Conservation (phyloP, 768 basidiomycete species). For the Glaciozyma antarctica region DNA sequence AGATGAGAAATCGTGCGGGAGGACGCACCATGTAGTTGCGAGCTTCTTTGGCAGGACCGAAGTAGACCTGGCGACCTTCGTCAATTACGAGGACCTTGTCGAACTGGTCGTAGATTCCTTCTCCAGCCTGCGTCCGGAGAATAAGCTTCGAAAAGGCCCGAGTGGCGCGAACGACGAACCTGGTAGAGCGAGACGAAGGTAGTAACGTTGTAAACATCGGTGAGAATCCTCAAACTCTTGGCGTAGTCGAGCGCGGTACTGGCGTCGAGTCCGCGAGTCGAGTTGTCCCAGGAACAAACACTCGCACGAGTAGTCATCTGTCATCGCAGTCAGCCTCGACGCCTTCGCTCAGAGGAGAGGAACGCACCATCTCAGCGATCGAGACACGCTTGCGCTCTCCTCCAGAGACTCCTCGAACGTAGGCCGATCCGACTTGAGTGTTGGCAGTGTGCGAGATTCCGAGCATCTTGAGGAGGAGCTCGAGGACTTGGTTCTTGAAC, state of each 20-base stretch:
- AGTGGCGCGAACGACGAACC: conserved; percentile 1
- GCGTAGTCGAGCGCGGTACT: conserved; percentile 79
- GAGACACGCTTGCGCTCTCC: conserved; percentile 40
- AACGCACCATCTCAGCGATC: conserved; percentile 34
- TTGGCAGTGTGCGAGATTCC: conserved; percentile 61
- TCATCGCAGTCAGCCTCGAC: conserved; percentile 15
- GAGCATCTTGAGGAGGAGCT: conserved; percentile 48
- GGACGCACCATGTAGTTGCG: conserved; percentile 45
- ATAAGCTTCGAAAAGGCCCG: conserved; percentile 44
- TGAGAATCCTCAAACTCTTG: conserved; percentile 65
- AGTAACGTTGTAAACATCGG: conserved; percentile 54
- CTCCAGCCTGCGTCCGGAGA: conserved; percentile 41
- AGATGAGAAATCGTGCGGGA: no score
- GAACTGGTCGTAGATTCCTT: conserved; percentile 51
- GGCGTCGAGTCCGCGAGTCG: conserved; percentile 58
- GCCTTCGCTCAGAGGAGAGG: not conserved
- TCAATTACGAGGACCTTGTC: conserved; percentile 76
- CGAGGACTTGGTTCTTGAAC: conserved; percentile 36
- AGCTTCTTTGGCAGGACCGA: conserved; percentile 57
- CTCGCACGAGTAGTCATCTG: conserved; percentile 34
- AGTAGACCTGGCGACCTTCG: conserved; percentile 65
- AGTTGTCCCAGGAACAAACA: conserved; percentile 47
- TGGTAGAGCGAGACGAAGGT: conserved; percentile 45
- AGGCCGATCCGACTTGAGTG: conserved; percentile 66
- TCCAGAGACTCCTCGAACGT: conserved; percentile 48